Base-by-base conservation (phyloP, 176 grass and related monocot genomes). In the Hsuehochloa calcarea region DNA sequence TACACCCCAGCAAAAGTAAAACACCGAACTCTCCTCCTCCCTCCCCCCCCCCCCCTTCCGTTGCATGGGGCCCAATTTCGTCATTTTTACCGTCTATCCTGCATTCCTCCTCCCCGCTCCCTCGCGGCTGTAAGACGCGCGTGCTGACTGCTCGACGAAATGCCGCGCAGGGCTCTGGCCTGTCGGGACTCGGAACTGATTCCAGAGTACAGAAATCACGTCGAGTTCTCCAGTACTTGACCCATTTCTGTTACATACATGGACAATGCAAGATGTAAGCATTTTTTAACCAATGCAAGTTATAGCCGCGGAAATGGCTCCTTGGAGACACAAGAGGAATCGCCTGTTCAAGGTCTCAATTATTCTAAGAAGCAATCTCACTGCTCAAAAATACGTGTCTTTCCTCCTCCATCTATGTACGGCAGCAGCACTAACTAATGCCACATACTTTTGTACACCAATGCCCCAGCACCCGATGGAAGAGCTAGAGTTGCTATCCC, bases 331-430 rank as follows among this genome's bases (percentile, higher is more conserved):
- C 27, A 34, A 62, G 13, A 34, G 27, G 13, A 80, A 52, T 52
- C n/a, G 40, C 77, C 63, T 78, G 72, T 68, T 78, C 71, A 64
- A 56, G 70, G 62, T 73, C 59, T 73, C 26, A 31, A 52, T 82
- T 79, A 67, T 90, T 85, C 72, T 93, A 85, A 78, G 17, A 90
- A 65, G 40, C 45, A 77, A 61, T 73, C 49, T 88, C 56, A 62
- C 81, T 77, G 68, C 23, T 67, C 31, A 55, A 43, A 43, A 70
- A 59, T 73, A 65, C 82, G 65, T 65, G 70, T 1, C 3, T 65
- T 65, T 75, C 59, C 45, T 84, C 59, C 59, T 68, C 75, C 77
- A 82, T 87, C 77, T 85, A 85, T 82, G 67, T 72, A 67, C 29
- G 56, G 58, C 41, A 64, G 81, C 41, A 72, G 41, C 27, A 23